Evolutionary conservation across 2,329 filamentous ascomycete genomes (phyloP).

Genomic region (Ophiostoma himal-ulmi): DNA sequence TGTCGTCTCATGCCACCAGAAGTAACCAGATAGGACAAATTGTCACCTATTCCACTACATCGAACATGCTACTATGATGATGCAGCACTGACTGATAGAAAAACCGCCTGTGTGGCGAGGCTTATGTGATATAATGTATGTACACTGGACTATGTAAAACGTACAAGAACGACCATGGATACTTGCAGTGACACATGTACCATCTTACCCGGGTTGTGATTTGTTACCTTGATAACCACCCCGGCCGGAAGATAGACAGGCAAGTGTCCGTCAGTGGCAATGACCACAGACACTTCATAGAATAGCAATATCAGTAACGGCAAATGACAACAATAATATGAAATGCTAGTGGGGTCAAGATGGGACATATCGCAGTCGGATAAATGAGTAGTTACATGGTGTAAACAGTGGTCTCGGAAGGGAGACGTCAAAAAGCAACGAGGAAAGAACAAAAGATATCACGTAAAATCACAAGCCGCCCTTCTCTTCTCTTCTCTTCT

Average conservation of each 20-base stretch:
- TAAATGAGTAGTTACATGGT: slow-evolving; percentile 10
- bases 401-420: slow-evolving; percentile 7
- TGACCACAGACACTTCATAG: no score
- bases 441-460: slow-evolving; percentile 16
- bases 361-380: slow-evolving; percentile 11
- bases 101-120: no score
- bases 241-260: no score
- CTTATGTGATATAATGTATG: no score
- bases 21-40: neutral
- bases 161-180: no score
- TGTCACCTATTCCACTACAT: neutral
- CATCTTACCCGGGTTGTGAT: no score
- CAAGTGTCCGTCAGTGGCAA: no score
- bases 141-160: no score
- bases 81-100: no score
- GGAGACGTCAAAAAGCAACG: neutral
- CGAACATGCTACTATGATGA: no score
- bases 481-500: neutral
- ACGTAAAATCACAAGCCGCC: slow-evolving; percentile 11
- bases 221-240: neutral
- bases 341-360: neutral
- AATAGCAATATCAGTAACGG: neutral
- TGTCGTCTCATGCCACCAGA: neutral
- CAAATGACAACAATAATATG: neutral
- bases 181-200: no score